Conservation (phyloP, 1,284 basidiomycete species). For the Stygiomarasmius scandens region DNA sequence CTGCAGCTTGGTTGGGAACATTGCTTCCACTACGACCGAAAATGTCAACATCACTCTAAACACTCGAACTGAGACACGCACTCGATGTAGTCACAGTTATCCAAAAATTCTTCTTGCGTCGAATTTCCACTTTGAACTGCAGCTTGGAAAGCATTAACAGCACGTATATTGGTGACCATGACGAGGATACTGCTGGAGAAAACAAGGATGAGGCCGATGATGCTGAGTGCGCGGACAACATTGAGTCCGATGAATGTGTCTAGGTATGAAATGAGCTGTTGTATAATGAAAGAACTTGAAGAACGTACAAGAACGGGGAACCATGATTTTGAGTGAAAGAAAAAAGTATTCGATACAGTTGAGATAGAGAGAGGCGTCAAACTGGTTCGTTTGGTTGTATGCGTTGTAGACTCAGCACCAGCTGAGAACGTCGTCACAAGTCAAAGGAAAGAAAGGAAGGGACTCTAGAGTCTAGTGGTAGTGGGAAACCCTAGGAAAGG, state of each 20-base stretch:
- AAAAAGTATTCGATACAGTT: background rate
- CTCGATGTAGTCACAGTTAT: conserved; percentile 76
- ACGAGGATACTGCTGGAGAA: conserved; percentile 80
- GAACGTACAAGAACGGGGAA: background rate
- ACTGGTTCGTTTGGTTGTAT: background rate
- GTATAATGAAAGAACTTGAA: background rate
- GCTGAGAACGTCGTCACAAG: background rate
- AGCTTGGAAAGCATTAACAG: conserved; percentile 64
- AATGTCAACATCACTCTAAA: background rate
- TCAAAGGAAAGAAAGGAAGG: background rate
- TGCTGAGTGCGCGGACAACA: conserved; percentile 72
- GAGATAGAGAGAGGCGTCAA: background rate
- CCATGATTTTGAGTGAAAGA: background rate
- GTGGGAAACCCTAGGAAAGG: background rate
- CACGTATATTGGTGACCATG: conserved; percentile 79
- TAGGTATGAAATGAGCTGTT: conserved; percentile 25
- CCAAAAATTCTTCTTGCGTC: conserved; percentile 31
- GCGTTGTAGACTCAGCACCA: background rate
- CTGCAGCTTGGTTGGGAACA: conserved; percentile 85
- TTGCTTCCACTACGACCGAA: conserved; percentile 59
- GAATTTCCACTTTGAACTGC: conserved; percentile 35
- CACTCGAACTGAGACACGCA: conserved; percentile 38
- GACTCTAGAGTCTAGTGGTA: background rate
- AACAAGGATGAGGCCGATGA: conserved; percentile 75
- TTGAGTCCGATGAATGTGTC: conserved; percentile 81